A percentile compares a stretch with the other conserved stretches of the same genome.
These are phyloP conservation scores for Auriscalpium orientale DNA, from an alignment of 768 basidiomycete genomes.

Conservation along the genomic window DNA sequence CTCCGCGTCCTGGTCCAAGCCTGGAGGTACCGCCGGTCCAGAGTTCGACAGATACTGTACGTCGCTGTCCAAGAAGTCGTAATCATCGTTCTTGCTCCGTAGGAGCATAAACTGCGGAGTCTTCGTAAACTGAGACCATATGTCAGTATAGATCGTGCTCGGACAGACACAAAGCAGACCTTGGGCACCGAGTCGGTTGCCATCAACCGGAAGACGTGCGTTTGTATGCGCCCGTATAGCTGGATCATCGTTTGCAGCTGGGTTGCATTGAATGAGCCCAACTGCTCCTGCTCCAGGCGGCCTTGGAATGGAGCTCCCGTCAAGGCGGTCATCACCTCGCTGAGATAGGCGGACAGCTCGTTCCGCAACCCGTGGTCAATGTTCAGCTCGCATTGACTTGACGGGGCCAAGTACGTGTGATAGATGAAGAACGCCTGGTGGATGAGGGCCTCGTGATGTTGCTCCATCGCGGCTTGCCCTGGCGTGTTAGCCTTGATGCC, in stretches of 20 bases:
- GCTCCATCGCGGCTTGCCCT: slow-evolving; percentile 89
- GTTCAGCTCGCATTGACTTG: slow-evolving; percentile 93
- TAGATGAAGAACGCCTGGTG: slow-evolving; percentile 91
- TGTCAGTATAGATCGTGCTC: neutral
- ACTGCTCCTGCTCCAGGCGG: slow-evolving; percentile 75
- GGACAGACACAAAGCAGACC: slow-evolving; percentile 30
- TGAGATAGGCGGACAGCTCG: slow-evolving; percentile 89
- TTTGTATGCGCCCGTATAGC: slow-evolving; percentile 94
- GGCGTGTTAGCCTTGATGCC: slow-evolving; percentile 43
- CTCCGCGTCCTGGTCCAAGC: slow-evolving; percentile 46
- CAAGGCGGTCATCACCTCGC: slow-evolving; percentile 74
- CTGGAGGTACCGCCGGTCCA: slow-evolving; percentile 59
- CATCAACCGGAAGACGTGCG: slow-evolving; percentile 94
- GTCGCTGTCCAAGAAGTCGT: slow-evolving; percentile 58
- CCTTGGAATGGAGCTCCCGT: slow-evolving; percentile 76
- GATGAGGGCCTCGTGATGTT: slow-evolving; percentile 91
- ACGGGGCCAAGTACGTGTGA: slow-evolving; percentile 92
- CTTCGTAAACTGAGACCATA: slow-evolving; percentile 67
- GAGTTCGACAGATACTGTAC: slow-evolving; percentile 18
- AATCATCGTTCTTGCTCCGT: slow-evolving; percentile 72
- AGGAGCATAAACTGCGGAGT: slow-evolving; percentile 75
- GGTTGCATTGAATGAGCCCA: slow-evolving; percentile 83
- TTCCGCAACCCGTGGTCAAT: slow-evolving; percentile 96
- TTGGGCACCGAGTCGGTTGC: slow-evolving; percentile 99
- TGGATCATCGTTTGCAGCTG: slow-evolving; percentile 91